A percentile compares a stretch with the other conserved stretches of the same genome.
Evolutionary conservation across 768 basidiomycete genomes (phyloP).

Genomic region (Obba rivulosa): DNA sequence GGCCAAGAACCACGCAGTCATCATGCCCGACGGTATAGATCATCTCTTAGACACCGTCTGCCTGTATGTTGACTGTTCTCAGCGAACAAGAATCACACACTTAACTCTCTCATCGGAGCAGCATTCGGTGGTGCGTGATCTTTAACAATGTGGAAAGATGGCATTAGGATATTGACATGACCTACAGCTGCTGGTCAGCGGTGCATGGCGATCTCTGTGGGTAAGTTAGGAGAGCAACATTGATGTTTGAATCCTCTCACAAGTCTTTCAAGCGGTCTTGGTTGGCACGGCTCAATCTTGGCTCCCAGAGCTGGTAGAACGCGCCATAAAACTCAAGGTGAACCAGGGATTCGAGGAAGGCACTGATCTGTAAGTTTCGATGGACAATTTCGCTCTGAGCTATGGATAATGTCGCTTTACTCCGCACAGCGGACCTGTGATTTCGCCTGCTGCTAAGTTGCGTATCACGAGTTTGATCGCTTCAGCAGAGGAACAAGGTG

Average conservation of each 20-base stretch:
- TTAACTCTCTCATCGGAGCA: constrained; percentile 91
- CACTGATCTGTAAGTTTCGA: constrained; percentile 65
- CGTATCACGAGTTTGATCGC: constrained; percentile 72
- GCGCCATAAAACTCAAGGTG: constrained; percentile 74
- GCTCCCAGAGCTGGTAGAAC: constrained; percentile 82
- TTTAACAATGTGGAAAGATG: constrained; percentile 13
- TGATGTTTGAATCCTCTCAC: background rate
- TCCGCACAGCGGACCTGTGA: constrained; percentile 59
- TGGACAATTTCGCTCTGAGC: background rate
- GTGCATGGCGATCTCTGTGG: constrained; percentile 95
- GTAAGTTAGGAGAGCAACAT: constrained; percentile 35
- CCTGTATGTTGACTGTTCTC: constrained; percentile 14
- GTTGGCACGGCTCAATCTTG: constrained; percentile 77
- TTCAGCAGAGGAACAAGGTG: constrained; percentile 75
- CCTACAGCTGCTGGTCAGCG: constrained; percentile 85
- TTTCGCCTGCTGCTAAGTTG: constrained; percentile 76
- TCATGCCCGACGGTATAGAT: constrained; percentile 83
- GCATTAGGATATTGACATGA: background rate
- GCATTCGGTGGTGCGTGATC: constrained; percentile 71
- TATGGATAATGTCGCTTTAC: background rate
- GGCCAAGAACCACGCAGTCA: constrained; percentile 93
- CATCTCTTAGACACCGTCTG: background rate
- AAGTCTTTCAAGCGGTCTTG: constrained; percentile 49
- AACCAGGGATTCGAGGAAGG: constrained; percentile 87
- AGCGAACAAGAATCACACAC: constrained; percentile 89